phyloP scores from a whole-genome alignment of 345 rosid species.

The Camelina laxa region DNA sequence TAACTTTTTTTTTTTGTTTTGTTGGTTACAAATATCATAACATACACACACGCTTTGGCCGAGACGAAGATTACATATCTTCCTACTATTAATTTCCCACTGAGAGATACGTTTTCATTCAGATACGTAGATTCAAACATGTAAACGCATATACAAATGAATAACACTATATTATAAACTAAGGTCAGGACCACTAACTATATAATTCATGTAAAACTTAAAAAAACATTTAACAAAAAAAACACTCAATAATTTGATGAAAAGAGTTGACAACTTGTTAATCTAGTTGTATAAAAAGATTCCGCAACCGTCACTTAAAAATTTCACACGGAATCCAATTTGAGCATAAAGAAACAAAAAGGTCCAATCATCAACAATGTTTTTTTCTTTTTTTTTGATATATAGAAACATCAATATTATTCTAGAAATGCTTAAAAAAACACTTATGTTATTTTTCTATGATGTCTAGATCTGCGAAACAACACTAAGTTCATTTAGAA shows the following conservation, averaged over 20 bases:
- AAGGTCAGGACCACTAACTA: conserved; percentile 36
- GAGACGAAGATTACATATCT: no score
- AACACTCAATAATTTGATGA: conserved; percentile 29
- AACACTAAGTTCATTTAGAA: not conserved
- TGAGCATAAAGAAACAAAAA: conserved; percentile 27
- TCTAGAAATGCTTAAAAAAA: not conserved
- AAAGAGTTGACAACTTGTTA: conserved; percentile 45
- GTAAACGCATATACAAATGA: not conserved
- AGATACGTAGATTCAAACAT: not conserved
- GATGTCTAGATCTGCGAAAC: conserved; percentile 15
- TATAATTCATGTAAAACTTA: conserved; percentile 25
- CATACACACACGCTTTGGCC: no score
- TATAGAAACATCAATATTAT: not conserved
- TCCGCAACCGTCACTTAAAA: conserved; percentile 7
- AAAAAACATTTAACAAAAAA: not conserved
- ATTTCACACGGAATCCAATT: conserved; percentile 18
- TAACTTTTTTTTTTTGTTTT: no score
- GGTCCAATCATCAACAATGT: conserved; percentile 7
- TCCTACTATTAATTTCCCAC: no score
- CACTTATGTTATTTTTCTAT: conserved; percentile 2
- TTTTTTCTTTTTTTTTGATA: not conserved
- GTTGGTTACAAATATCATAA: no score
- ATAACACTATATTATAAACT: not conserved
- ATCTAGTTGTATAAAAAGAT: conserved; percentile 41
- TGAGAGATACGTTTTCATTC: not conserved